Conservation (phyloP, 75 land plant species). For the Pinus taeda region DNA sequence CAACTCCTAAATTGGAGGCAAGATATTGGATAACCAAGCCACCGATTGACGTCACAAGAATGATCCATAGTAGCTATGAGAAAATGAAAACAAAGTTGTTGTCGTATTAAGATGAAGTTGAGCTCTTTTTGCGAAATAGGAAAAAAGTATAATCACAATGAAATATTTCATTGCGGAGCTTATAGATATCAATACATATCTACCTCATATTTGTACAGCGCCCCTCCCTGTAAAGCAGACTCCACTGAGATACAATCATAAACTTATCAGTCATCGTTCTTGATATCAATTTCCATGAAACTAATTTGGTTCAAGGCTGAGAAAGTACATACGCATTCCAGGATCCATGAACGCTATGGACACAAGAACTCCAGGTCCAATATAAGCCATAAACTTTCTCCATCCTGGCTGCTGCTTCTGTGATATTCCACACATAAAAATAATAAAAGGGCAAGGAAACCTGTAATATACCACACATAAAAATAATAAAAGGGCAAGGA, state of each 20-base stretch:
- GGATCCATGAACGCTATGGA: slow-evolving; percentile 76
- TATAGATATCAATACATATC: background rate
- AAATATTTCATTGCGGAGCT: no score
- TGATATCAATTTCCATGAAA: background rate
- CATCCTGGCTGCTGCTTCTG: slow-evolving; percentile 39
- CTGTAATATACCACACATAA: no score
- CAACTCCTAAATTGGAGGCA: slow-evolving; percentile 84
- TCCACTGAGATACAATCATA: slow-evolving; percentile 36
- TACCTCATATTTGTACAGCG: slow-evolving; percentile 62
- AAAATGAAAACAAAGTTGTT: no score
- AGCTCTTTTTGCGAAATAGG: no score
- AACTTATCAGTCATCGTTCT: background rate
- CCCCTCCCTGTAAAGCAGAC: slow-evolving; percentile 68
- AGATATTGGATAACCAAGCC: slow-evolving; percentile 87
- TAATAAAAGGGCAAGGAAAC: no score
- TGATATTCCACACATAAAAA: no score
- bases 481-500: no score
- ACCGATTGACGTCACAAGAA: slow-evolving; percentile 61
- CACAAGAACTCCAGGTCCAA: slow-evolving; percentile 82
- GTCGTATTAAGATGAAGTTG: no score
- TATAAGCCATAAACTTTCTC: slow-evolving; percentile 48
- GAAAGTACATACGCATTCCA: slow-evolving; percentile 49
- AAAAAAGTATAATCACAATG: no score
- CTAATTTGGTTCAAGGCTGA: background rate
- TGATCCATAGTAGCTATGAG: slow-evolving; percentile 62